Evolutionary conservation across 2,329 filamentous ascomycete genomes (phyloP).

Genomic region (Botryotinia convoluta): DNA sequence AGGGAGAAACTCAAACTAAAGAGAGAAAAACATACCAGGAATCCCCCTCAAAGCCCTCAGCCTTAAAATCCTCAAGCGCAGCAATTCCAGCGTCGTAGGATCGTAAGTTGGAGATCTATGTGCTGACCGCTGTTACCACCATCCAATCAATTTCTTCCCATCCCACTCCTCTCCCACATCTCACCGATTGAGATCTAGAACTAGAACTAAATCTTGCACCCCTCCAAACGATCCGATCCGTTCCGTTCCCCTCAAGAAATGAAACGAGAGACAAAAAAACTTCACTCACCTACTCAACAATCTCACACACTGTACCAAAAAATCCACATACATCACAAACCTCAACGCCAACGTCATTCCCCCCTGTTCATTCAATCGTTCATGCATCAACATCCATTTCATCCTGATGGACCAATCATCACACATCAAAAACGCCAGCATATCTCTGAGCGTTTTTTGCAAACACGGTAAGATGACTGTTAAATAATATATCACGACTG

Average conservation of each 20-base stretch:
- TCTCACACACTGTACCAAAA: constrained; percentile 49
- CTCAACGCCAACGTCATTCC: constrained; percentile 50
- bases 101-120: constrained; percentile 52
- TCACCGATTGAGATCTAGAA: not conserved
- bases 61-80: constrained; percentile 49
- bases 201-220: no score
- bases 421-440: constrained; percentile 52
- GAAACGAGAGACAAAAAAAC: fast-evolving
- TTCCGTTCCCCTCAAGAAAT: no score
- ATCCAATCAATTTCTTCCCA: constrained; percentile 21
- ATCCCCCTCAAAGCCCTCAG: constrained; percentile 54
- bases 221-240: not conserved
- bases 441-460: constrained; percentile 51
- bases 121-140: constrained; percentile 33
- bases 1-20: no score
- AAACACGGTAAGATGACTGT: constrained; percentile 57
- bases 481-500: constrained; percentile 53
- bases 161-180: constrained; percentile 11
- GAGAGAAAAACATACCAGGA: constrained; percentile 35
- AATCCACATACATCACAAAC: constrained; percentile 56
- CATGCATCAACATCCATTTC: constrained; percentile 59
- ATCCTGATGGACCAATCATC: constrained; percentile 46
- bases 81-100: constrained; percentile 51
- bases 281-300: constrained; percentile 50
- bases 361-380: constrained; percentile 53